phyloP scores from a whole-genome alignment of 2,329 filamentous ascomycete species.

The Scytalidium sp. region DNA sequence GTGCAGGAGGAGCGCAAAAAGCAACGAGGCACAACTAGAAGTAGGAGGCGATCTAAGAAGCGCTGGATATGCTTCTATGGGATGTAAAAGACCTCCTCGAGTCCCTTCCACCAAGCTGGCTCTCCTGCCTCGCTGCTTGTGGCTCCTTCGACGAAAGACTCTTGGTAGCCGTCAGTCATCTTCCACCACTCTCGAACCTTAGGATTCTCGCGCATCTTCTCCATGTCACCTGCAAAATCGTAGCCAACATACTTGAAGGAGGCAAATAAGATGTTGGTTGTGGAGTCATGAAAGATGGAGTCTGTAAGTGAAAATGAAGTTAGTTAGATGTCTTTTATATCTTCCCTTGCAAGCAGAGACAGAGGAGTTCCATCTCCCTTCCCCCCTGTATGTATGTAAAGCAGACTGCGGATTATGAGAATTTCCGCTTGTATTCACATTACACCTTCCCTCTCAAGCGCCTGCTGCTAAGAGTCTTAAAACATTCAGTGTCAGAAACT shows the following conservation, averaged over 20 bases:
- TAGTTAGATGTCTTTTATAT: neutral
- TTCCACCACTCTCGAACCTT: slow-evolving; percentile 77
- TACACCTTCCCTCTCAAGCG: too few relatives aligned
- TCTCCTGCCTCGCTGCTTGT: slow-evolving; percentile 55
- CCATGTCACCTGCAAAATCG: slow-evolving; percentile 73
- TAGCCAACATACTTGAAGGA: slow-evolving; percentile 77
- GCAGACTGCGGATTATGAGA: too few relatives aligned
- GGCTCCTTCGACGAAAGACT: slow-evolving; percentile 57
- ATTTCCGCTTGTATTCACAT: too few relatives aligned
- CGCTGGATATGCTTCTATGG: slow-evolving; percentile 41
- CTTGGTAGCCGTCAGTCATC: slow-evolving; percentile 77
- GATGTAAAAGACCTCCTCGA: slow-evolving; percentile 68
- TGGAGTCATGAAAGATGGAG: slow-evolving; percentile 68
- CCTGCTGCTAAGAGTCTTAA: too few relatives aligned
- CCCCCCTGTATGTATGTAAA: neutral
- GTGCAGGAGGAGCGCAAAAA: too few relatives aligned
- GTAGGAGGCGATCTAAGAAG: too few relatives aligned
- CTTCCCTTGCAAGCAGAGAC: neutral
- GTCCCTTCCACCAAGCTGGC: slow-evolving; percentile 65
- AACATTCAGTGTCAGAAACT: neutral
- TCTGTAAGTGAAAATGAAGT: slow-evolving; percentile 41
- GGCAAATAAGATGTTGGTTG: slow-evolving; percentile 64
- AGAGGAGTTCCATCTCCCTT: too few relatives aligned
- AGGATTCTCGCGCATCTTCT: slow-evolving; percentile 67
- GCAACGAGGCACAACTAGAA: too few relatives aligned